phyloP scores from a whole-genome alignment of 208 protist species.

The Crithidia brevicula region DNA sequence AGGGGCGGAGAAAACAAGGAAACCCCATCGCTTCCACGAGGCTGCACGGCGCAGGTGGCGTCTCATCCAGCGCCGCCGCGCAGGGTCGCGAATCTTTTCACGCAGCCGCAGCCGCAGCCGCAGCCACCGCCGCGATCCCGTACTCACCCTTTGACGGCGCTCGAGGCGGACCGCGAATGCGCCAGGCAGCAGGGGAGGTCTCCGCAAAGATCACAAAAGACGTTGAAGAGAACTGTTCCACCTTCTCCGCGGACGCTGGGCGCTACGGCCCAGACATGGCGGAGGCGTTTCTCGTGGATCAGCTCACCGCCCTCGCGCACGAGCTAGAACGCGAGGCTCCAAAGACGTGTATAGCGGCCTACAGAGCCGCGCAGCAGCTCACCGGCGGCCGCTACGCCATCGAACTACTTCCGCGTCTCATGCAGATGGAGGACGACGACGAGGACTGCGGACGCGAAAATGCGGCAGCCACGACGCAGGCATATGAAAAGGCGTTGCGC shows the following conservation, averaged over 20 bases:
- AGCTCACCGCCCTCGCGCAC: constrained; percentile 50
- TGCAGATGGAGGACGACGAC: constrained; percentile 41
- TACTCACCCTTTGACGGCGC: constrained; percentile 43
- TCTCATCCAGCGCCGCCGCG: neutral
- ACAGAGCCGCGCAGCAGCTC: constrained; percentile 46
- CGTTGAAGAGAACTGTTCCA: neutral
- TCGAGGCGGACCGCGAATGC: neutral
- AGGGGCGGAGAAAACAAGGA: neutral
- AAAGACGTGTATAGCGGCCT: constrained; percentile 39
- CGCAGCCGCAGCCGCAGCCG: constrained; percentile 3
- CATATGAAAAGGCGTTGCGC: constrained; percentile 42
- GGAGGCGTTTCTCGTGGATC: constrained; percentile 47
- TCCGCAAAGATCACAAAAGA: neutral
- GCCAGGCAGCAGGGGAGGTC: neutral
- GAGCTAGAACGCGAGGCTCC: constrained; percentile 49
- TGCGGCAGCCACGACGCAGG: neutral
- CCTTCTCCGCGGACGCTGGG: constrained; percentile 16
- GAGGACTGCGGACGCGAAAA: neutral
- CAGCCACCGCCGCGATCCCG: constrained; percentile 6
- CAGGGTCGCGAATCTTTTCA: constrained; percentile 9
- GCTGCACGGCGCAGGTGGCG: neutral
- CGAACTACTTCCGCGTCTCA: constrained; percentile 54
- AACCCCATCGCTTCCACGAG: neutral
- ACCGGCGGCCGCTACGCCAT: constrained; percentile 61
- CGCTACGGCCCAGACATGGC: constrained; percentile 58